A percentile compares a stretch with the other conserved stretches of the same genome.
Conservation (phyloP, 768 basidiomycete genomes). For the Guyanaporus albipodus region DNA sequence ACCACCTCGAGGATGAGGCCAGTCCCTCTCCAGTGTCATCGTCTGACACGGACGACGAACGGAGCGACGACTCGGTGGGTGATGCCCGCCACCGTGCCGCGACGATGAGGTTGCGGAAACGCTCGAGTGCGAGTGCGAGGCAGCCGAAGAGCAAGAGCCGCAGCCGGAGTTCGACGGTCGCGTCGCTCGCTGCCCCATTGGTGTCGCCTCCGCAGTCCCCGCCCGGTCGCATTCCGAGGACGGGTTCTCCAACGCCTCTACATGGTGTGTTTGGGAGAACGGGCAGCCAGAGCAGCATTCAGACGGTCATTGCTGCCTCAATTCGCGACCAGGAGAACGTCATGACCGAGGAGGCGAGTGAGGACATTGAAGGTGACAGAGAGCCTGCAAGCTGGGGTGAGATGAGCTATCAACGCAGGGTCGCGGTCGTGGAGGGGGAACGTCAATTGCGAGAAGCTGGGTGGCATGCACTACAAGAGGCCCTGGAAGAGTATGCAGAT, state of each 20-base stretch:
- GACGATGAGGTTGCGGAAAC: slow-evolving; percentile 22
- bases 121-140: slow-evolving; percentile 17
- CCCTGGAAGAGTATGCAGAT: slow-evolving; percentile 59
- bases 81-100: not conserved
- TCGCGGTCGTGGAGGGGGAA: slow-evolving; percentile 45
- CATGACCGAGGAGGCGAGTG: slow-evolving; percentile 17
- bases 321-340: slow-evolving; percentile 35
- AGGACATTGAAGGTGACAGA: slow-evolving; percentile 25
- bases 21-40: slow-evolving; percentile 61
- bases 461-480: slow-evolving; percentile 52
- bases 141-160: slow-evolving; percentile 37
- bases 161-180: slow-evolving; percentile 67
- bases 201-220: slow-evolving; percentile 18
- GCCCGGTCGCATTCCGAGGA: not conserved
- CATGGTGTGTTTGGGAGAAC: slow-evolving; percentile 36
- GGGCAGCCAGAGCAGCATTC: slow-evolving; percentile 63
- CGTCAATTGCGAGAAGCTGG: slow-evolving; percentile 46
- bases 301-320: slow-evolving; percentile 64
- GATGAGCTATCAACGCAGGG: slow-evolving; percentile 21
- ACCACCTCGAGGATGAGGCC: slow-evolving; percentile 43
- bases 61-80: slow-evolving; percentile 30
- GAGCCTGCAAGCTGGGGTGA: slow-evolving; percentile 27
- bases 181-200: slow-evolving; percentile 43
- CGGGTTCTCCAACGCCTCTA: slow-evolving; percentile 14
- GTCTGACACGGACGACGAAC: slow-evolving; percentile 55